Percentiles rank a stretch among this genome's conserved stretches.
Conservation (phyloP, 2,329 filamentous ascomycete species). For the Pezicula radicicola region DNA sequence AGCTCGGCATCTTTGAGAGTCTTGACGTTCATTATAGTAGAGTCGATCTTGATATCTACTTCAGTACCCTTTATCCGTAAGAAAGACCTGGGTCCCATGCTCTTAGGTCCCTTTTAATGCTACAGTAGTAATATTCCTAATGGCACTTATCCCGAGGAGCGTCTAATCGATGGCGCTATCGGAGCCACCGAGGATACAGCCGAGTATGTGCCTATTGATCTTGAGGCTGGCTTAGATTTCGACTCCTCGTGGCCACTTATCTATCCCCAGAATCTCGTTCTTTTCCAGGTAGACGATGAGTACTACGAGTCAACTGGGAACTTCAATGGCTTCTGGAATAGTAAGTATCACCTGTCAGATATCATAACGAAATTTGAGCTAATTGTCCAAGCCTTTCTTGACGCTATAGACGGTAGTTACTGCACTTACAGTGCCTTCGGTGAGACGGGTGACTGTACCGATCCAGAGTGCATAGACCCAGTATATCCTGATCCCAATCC, state of each 20-base stretch:
- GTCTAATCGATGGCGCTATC: constrained; percentile 36
- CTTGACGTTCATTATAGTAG: constrained; percentile 42
- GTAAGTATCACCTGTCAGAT: constrained; percentile 39
- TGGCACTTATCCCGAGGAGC: constrained; percentile 36
- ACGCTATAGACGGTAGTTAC: constrained; percentile 45
- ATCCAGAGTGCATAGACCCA: constrained; percentile 38
- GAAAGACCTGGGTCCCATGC: neutral
- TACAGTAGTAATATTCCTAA: constrained; percentile 30
- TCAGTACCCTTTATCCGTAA: constrained; percentile 29
- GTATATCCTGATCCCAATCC: constrained; percentile 44
- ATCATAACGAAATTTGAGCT: constrained; percentile 31
- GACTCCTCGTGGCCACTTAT: constrained; percentile 42
- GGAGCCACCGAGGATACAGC: constrained; percentile 26
- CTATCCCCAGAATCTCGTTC: constrained; percentile 43
- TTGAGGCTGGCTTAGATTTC: constrained; percentile 43
- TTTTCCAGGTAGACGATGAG: constrained; percentile 37
- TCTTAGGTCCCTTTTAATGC: neutral
- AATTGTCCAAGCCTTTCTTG: constrained; percentile 44
- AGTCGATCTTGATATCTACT: constrained; percentile 40
- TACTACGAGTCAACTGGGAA: constrained; percentile 17
- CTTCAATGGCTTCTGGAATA: constrained; percentile 37
- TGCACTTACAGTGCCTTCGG: constrained; percentile 46
- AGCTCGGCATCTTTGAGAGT: constrained; percentile 43
- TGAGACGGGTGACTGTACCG: constrained; percentile 44
- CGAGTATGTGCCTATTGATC: constrained; percentile 14